Conservation (phyloP, 2,329 filamentous ascomycete species). For the Pestalotiopsis sp. region DNA sequence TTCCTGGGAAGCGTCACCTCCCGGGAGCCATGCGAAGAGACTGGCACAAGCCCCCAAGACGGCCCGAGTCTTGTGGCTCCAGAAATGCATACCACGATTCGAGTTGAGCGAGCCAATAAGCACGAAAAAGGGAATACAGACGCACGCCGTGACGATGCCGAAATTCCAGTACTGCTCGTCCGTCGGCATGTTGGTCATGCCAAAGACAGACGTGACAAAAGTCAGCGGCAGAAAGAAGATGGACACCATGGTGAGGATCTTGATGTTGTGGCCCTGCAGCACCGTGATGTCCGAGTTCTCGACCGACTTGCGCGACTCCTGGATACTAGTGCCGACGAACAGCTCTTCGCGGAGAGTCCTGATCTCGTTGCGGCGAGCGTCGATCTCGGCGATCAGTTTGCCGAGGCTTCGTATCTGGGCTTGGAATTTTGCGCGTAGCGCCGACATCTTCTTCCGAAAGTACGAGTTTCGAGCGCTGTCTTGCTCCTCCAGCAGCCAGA, state of each 20-base stretch:
- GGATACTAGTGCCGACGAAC: not conserved
- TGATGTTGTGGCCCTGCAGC: constrained; percentile 8
- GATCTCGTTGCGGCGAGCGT: not conserved
- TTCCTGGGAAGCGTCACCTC: not conserved
- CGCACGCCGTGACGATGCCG: not conserved
- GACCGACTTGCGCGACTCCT: not conserved
- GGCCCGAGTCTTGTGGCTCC: not conserved
- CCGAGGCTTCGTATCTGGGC: not conserved
- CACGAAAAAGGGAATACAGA: constrained; percentile 1
- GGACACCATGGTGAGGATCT: not conserved
- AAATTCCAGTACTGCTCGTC: constrained; percentile 4
- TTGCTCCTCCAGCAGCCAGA: not conserved
- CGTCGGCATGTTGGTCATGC: not conserved
- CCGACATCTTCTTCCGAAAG: not conserved
- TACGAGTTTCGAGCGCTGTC: not conserved
- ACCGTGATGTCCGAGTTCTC: constrained; percentile 4
- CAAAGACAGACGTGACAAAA: constrained; percentile 1
- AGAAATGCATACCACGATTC: not conserved
- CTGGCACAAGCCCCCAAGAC: not conserved
- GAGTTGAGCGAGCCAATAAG: not conserved
- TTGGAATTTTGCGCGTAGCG: not conserved
- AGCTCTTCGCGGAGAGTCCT: constrained; percentile 3
- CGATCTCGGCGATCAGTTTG: not conserved
- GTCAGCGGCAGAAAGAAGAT: constrained; percentile 5
- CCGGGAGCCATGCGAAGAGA: not conserved